These are phyloP conservation scores for Phyllosticta capitalensis DNA, from an alignment of 2,329 filamentous ascomycete species.

Conservation along the genomic window DNA sequence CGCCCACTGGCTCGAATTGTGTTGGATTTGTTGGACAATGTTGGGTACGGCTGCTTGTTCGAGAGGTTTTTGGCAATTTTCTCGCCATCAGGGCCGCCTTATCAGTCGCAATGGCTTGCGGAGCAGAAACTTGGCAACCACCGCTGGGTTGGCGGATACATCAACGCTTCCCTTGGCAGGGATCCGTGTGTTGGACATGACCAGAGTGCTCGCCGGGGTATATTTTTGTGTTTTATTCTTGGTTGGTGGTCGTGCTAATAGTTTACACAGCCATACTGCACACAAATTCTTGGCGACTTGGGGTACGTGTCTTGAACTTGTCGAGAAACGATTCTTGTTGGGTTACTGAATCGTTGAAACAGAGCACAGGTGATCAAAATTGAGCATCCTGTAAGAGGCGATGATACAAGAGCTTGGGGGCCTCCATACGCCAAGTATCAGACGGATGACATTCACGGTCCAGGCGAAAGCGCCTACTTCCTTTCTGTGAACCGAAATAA, in stretches of 20 bases:
- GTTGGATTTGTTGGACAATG: neutral
- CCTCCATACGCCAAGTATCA: constrained; percentile 82
- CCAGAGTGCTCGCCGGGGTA: constrained; percentile 86
- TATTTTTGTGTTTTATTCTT: constrained; percentile 22
- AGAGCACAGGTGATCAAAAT: constrained; percentile 97
- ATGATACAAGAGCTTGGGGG: constrained; percentile 94
- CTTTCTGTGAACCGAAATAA: constrained; percentile 94
- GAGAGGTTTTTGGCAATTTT: neutral
- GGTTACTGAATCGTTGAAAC: constrained; percentile 17
- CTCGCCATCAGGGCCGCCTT: neutral
- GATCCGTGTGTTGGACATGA: constrained; percentile 90
- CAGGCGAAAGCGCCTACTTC: constrained; percentile 93
- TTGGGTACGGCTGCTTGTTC: neutral
- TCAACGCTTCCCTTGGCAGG: constrained; percentile 65
- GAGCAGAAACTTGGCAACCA: neutral
- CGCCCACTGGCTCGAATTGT: neutral
- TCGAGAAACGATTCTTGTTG: constrained; percentile 25
- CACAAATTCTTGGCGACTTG: constrained; percentile 90
- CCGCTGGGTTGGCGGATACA: constrained; percentile 15
- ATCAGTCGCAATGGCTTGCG: neutral
- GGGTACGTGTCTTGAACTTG: constrained; percentile 52
- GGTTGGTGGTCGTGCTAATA: neutral
- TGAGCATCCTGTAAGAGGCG: constrained; percentile 81
- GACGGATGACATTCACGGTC: constrained; percentile 49
- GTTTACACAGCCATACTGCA: constrained; percentile 72